Evolutionary conservation across 192 early-diverging fungal genomes (phyloP).

Genomic region (Spizellomyces sp.): DNA sequence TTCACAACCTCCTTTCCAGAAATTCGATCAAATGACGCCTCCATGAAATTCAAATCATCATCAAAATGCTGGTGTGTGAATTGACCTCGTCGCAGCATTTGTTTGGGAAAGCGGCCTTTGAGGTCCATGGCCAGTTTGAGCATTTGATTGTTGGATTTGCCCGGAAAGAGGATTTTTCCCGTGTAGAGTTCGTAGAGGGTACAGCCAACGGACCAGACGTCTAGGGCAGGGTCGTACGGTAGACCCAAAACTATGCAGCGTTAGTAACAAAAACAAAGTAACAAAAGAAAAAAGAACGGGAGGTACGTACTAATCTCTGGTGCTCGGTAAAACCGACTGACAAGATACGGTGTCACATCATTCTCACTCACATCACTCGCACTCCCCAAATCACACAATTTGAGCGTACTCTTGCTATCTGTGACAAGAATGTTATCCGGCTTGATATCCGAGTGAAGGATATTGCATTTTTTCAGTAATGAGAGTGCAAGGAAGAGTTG

Average conservation of each 20-base stretch:
- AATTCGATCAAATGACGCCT: constrained; percentile 60
- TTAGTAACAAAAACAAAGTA: background rate
- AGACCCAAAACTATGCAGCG: constrained; percentile 73
- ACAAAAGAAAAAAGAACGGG: constrained; percentile 4
- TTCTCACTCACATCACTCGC: constrained; percentile 86
- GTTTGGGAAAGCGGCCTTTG: constrained; percentile 84
- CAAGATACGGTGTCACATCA: constrained; percentile 95
- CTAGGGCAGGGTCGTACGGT: constrained; percentile 83
- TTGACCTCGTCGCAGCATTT: constrained; percentile 81
- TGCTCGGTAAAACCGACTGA: constrained; percentile 93
- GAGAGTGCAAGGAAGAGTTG: constrained; percentile 88
- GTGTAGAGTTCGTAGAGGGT: constrained; percentile 96
- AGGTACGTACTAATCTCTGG: constrained; percentile 86
- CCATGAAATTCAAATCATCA: constrained; percentile 68
- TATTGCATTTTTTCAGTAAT: constrained; percentile 75
- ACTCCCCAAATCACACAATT: constrained; percentile 93
- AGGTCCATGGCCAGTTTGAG: constrained; percentile 89
- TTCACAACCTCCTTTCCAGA: constrained; percentile 68
- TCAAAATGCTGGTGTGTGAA: constrained; percentile 89
- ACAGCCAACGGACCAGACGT: constrained; percentile 95
- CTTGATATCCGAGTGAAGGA: constrained; percentile 97
- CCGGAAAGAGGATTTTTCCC: constrained; percentile 93
- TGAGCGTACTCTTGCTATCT: constrained; percentile 74
- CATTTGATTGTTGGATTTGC: constrained; percentile 96
- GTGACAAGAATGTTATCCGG: constrained; percentile 96